These are phyloP conservation scores for Rhizodiscina lignyota DNA, from an alignment of 495 filamentous ascomycete genomes.

Conservation along the genomic window DNA sequence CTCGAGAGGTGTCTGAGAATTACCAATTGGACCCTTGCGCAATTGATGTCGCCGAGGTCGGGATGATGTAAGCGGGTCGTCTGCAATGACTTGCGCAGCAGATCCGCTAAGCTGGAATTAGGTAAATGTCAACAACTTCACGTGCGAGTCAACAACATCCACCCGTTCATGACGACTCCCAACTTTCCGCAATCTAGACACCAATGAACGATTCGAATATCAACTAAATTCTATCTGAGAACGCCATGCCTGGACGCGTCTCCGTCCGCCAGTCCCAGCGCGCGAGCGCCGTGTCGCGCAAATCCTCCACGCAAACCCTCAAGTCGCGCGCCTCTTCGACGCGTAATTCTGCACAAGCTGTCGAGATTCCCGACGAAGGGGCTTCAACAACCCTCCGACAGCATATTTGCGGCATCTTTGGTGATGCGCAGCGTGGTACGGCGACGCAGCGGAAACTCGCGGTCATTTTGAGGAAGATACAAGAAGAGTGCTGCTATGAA, in stretches of 20 bases:
- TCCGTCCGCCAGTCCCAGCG: constrained; percentile 15
- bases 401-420: constrained; percentile 65
- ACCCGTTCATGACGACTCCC: too few species aligned
- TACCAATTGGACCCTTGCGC: too few species aligned
- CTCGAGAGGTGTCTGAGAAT: too few species aligned
- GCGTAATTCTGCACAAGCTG: constrained; percentile 46
- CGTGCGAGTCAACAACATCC: too few species aligned
- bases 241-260: constrained; percentile 26
- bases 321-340: constrained; percentile 18
- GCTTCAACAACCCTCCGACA: constrained; percentile 52
- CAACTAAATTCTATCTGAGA: too few species aligned
- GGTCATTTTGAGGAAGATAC: constrained; percentile 64
- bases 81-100: too few species aligned
- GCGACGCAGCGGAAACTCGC: constrained; percentile 80
- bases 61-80: too few species aligned
- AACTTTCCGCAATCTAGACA: too few species aligned
- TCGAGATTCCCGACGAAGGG: constrained; percentile 57
- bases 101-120: too few species aligned
- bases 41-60: too few species aligned
- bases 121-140: too few species aligned
- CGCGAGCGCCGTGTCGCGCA: constrained; percentile 13
- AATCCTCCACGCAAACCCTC: constrained; percentile 19
- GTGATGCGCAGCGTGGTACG: constrained; percentile 72
- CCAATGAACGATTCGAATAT: too few species aligned
- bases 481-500: constrained; percentile 78